A percentile compares a stretch with the other conserved stretches of the same genome.
phyloP scores from a whole-genome alignment of 495 filamentous ascomycete genomes.

The Neurospora hispaniola region DNA sequence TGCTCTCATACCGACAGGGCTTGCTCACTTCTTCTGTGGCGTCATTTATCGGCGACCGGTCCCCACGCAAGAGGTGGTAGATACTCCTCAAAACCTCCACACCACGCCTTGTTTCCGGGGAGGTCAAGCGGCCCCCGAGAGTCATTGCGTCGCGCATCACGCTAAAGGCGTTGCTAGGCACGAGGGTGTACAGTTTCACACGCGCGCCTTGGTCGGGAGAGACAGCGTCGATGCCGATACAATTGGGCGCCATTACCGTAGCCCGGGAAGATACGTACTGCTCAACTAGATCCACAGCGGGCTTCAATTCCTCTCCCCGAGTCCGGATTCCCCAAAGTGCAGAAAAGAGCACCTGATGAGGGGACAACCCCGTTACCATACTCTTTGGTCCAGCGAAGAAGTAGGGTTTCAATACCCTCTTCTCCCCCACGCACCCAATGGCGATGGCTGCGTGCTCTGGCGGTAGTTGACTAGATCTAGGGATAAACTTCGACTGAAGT shows the following conservation, averaged over 20 bases:
- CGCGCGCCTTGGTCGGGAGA: not conserved
- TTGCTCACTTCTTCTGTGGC: not conserved
- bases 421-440: accelerated
- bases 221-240: not conserved
- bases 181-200: not conserved
- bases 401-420: not conserved
- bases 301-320: accelerated
- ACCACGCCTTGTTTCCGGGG: not conserved
- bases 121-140: not conserved
- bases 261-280: too few species aligned
- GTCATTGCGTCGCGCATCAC: not conserved
- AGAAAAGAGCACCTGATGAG: not conserved
- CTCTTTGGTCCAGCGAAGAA: not conserved
- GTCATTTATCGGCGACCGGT: not conserved
- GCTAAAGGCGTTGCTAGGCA: not conserved
- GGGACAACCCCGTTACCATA: not conserved
- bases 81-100: not conserved
- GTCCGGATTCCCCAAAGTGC: not conserved
- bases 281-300: not conserved
- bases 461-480: not conserved
- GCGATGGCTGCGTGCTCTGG: not conserved
- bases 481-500: accelerated
- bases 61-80: not conserved
- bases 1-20: not conserved
- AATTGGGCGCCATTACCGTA: not conserved